Conservation (phyloP, 306 rosid species). For the Quercus agrifolia region DNA sequence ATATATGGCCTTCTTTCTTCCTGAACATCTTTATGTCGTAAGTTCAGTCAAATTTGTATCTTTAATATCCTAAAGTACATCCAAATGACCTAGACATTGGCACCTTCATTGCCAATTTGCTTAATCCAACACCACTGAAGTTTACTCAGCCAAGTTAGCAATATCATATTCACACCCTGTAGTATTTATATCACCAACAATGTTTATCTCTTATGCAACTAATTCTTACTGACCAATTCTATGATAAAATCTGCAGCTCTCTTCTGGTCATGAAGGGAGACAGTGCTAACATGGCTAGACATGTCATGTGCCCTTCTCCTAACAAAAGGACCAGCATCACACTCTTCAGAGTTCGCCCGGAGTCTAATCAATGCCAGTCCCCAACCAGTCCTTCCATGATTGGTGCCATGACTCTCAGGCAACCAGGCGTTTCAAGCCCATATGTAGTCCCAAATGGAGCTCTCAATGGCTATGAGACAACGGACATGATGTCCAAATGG, state of each 20-base stretch:
- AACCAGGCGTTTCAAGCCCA: constrained; percentile 52
- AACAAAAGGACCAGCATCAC: constrained; percentile 41
- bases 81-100: background rate
- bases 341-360: constrained; percentile 75
- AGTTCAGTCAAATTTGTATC: background rate
- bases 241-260: too few relatives aligned
- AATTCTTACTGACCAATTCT: background rate
- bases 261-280: too few relatives aligned
- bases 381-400: constrained; percentile 41
- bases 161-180: background rate
- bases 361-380: constrained; percentile 60
- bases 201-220: constrained; percentile 2
- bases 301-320: too few relatives aligned
- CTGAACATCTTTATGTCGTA: background rate
- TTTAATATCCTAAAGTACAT: background rate
- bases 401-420: constrained; percentile 63
- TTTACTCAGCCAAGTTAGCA: background rate
- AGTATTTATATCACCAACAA: background rate
- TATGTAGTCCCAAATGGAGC: constrained; percentile 59
- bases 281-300: too few relatives aligned
- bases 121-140: background rate
- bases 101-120: background rate
- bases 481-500: constrained; percentile 79
- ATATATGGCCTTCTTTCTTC: background rate
- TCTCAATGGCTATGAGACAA: constrained; percentile 47